Evolutionary conservation across 306 rosid genomes (phyloP).

Genomic region (Rubus parviflorus): DNA sequence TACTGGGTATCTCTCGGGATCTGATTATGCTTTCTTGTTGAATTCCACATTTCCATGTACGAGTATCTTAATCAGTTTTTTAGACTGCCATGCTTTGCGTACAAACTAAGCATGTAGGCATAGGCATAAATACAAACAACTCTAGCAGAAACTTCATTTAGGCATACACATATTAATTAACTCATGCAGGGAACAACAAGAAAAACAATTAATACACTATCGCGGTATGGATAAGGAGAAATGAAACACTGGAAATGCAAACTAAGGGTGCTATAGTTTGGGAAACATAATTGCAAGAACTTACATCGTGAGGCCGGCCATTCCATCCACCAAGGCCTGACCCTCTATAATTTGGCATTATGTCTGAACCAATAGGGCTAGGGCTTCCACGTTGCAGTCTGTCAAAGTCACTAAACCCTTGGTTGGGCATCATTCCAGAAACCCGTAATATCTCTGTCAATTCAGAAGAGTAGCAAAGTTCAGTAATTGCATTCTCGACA

Average conservation of each 20-base stretch:
- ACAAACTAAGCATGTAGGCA: neutral
- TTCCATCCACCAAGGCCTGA: slow-evolving; percentile 81
- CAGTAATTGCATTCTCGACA: slow-evolving; percentile 18
- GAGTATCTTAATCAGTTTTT: neutral
- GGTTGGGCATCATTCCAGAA: slow-evolving; percentile 94
- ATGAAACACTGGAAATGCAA: neutral
- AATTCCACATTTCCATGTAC: neutral
- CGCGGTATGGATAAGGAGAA: neutral
- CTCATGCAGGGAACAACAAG: neutral
- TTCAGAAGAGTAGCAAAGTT: slow-evolving; percentile 15
- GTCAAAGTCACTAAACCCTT: slow-evolving; percentile 90
- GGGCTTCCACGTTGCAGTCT: slow-evolving; percentile 95
- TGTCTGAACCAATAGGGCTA: slow-evolving; percentile 87
- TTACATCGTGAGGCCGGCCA: slow-evolving; percentile 78
- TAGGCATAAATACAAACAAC: neutral
- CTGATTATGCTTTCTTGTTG: slow-evolving; percentile 10
- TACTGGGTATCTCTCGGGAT: slow-evolving; percentile 1
- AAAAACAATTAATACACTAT: neutral
- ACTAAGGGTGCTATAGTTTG: neutral
- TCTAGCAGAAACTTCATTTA: slow-evolving; percentile 10
- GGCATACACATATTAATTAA: neutral
- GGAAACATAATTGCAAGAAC: slow-evolving; percentile 1
- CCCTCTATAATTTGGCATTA: slow-evolving; percentile 71
- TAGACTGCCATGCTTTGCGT: neutral
- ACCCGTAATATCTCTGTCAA: slow-evolving; percentile 86